Conservation (phyloP, 805 yeast genomes). For the Scheffersomyces coipomensis region DNA sequence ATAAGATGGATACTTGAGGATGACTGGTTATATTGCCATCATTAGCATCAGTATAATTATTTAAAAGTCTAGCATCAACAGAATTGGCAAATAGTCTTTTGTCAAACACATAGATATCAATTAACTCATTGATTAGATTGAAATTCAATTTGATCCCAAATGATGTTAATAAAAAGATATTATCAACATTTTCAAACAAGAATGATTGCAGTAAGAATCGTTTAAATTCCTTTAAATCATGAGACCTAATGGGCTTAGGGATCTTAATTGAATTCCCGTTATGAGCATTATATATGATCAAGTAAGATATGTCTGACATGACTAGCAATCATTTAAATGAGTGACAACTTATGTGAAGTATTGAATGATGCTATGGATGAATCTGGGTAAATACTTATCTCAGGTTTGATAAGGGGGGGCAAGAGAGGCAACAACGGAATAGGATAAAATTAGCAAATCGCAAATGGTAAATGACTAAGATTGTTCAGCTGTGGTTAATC, state of each 20-base stretch:
- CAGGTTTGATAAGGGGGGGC: too few relatives aligned
- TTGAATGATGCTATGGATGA: too few relatives aligned
- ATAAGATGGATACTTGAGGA: conserved; percentile 5
- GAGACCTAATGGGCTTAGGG: conserved; percentile 42
- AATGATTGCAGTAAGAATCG: conserved; percentile 25
- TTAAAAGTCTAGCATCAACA: conserved; percentile 1
- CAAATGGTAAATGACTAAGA: too few relatives aligned
- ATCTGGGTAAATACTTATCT: too few relatives aligned
- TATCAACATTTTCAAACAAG: conserved; percentile 20
- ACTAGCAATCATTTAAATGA: background rate
- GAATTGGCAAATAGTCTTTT: conserved; percentile 49
- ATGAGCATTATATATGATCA: conserved; percentile 37
- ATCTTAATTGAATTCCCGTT: conserved; percentile 30
- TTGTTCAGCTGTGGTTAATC: too few relatives aligned
- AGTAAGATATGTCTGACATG: conserved; percentile 14
- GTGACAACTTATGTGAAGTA: too few relatives aligned
- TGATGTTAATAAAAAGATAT: conserved; percentile 57
- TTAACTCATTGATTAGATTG: conserved; percentile 48
- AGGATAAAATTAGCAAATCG: too few relatives aligned
- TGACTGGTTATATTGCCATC: background rate
- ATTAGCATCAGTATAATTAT: background rate
- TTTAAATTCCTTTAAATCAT: conserved; percentile 31
- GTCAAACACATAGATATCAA: conserved; percentile 63
- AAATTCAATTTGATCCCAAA: conserved; percentile 62
- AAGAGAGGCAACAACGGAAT: too few relatives aligned